Conservation (phyloP, 306 rosid species). For the Prunus mume region DNA sequence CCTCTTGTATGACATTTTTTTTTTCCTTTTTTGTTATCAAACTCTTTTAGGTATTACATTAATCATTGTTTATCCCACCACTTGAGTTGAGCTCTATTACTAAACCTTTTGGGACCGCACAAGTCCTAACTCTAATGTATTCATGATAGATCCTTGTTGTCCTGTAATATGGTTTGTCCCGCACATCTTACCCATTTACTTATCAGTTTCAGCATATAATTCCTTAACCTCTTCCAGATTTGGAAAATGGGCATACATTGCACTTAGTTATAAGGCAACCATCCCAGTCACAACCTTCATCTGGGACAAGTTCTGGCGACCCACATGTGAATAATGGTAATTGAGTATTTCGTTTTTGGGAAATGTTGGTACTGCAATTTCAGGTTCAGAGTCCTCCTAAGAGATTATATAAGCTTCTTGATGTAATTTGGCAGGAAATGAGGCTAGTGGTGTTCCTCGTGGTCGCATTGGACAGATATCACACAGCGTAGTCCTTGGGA, state of each 20-base stretch:
- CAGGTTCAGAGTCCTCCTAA: neutral
- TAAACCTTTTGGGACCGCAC: neutral
- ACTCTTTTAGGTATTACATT: neutral
- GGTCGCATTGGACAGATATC: conserved; percentile 84
- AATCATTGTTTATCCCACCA: neutral
- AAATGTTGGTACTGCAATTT: neutral
- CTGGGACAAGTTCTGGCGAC: conserved; percentile 55
- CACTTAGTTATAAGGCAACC: conserved; percentile 95
- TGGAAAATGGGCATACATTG: conserved; percentile 93
- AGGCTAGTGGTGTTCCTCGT: conserved; percentile 60
- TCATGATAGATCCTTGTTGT: neutral
- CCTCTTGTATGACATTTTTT: neutral
- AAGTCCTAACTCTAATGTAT: neutral
- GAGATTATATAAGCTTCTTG: conserved; percentile 14
- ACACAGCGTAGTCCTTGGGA: conserved; percentile 95
- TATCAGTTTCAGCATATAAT: conserved; percentile 14
- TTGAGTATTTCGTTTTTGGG: conserved; percentile 36
- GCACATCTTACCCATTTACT: neutral
- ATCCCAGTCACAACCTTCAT: conserved; percentile 52
- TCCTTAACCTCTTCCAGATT: conserved; percentile 68
- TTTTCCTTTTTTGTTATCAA: neutral
- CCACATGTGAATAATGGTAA: conserved; percentile 39
- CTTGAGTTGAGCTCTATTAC: neutral
- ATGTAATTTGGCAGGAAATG: conserved; percentile 52
- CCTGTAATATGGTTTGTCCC: neutral